phyloP scores from a whole-genome alignment of 306 rosid genomes.

The Abrus pulchellus region DNA sequence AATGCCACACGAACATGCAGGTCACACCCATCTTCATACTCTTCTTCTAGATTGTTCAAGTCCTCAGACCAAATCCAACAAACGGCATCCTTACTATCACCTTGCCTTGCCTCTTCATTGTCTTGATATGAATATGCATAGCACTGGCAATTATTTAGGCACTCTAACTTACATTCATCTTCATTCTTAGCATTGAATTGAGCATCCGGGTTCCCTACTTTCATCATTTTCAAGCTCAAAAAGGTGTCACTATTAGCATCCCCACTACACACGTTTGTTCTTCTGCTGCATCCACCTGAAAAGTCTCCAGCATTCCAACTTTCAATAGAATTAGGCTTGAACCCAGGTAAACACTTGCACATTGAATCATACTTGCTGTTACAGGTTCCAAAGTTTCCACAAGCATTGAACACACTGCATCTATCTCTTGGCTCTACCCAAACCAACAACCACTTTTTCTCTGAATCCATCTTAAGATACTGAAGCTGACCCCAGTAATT shows the following conservation, averaged over 20 bases:
- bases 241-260: slow-evolving; percentile 57
- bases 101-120: slow-evolving; percentile 23
- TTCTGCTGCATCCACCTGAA: slow-evolving; percentile 75
- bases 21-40: slow-evolving; percentile 63
- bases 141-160: slow-evolving; percentile 81
- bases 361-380: slow-evolving; percentile 61
- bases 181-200: slow-evolving; percentile 74
- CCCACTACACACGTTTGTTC: slow-evolving; percentile 62
- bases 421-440: slow-evolving; percentile 83
- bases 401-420: slow-evolving; percentile 79
- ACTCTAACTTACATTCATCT: slow-evolving; percentile 67
- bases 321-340: slow-evolving; percentile 63
- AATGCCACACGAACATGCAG: slow-evolving; percentile 69
- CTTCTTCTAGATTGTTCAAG: slow-evolving; percentile 81
- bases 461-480: slow-evolving; percentile 62
- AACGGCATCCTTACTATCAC: slow-evolving; percentile 48
- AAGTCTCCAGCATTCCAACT: slow-evolving; percentile 70
- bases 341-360: slow-evolving; percentile 84
- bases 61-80: slow-evolving; percentile 87
- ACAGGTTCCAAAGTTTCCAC: slow-evolving; percentile 80
- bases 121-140: slow-evolving; percentile 72
- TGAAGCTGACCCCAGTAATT: slow-evolving; percentile 68
- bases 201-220: slow-evolving; percentile 78
- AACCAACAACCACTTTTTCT: slow-evolving; percentile 65
- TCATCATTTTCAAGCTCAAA: slow-evolving; percentile 77